These are phyloP conservation scores for Gaeumannomyces sp. DNA, from an alignment of 2,329 filamentous ascomycete species.

Conservation along the genomic window DNA sequence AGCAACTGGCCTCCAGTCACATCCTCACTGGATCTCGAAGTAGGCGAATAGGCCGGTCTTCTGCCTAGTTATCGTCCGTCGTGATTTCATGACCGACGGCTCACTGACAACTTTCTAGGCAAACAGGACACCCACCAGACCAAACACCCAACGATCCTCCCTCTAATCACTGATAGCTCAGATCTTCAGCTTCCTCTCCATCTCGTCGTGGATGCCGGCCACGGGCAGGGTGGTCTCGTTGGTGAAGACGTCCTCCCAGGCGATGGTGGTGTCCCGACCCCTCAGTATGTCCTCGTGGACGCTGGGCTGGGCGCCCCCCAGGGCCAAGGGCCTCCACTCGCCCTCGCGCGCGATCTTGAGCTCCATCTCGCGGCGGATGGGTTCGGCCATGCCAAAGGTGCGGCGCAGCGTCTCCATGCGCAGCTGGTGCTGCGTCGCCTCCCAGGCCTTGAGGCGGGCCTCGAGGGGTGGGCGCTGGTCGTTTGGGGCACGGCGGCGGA, in stretches of 20 bases:
- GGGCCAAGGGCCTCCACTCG: conserved; percentile 69
- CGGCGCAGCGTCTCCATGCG: conserved; percentile 86
- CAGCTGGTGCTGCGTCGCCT: conserved; percentile 76
- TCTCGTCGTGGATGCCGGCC: conserved; percentile 80
- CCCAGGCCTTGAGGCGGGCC: conserved; percentile 82
- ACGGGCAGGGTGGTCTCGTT: conserved; percentile 68
- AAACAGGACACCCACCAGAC: background rate
- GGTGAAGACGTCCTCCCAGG: conserved; percentile 90
- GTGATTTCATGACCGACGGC: background rate
- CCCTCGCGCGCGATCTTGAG: conserved; percentile 77
- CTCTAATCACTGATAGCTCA: conserved; percentile 23
- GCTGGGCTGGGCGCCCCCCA: conserved; percentile 52
- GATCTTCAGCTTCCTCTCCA: conserved; percentile 88
- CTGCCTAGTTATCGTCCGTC: background rate
- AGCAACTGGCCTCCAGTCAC: background rate
- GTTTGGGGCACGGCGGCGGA: conserved; percentile 39
- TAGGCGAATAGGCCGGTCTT: too few relatives aligned
- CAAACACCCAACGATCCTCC: background rate
- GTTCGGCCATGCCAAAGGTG: conserved; percentile 87
- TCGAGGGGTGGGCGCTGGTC: conserved; percentile 80
- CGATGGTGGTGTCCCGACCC: conserved; percentile 69
- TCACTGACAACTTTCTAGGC: background rate
- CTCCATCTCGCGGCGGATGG: conserved; percentile 90
- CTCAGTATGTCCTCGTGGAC: conserved; percentile 86
- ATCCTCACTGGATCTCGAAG: background rate